These are phyloP conservation scores for Suillus ampliporus DNA, from an alignment of 768 basidiomycete genomes.

Conservation along the genomic window DNA sequence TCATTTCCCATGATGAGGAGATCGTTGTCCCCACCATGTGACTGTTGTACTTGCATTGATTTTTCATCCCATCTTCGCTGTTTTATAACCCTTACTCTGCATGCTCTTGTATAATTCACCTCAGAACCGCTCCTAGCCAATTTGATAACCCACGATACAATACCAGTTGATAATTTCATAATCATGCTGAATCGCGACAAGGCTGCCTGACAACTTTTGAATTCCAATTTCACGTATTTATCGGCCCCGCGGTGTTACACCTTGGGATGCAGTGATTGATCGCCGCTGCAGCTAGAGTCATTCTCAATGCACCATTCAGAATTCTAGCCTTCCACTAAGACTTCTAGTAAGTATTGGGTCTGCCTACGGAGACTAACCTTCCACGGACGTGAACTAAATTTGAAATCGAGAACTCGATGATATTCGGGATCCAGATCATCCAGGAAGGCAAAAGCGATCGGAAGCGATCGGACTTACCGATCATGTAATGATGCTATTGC, in stretches of 20 bases:
- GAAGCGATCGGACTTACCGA: not conserved
- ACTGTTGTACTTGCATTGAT: not conserved
- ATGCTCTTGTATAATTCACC: not conserved
- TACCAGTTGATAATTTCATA: not conserved
- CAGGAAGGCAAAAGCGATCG: too few species aligned
- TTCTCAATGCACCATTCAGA: not conserved
- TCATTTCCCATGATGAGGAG: not conserved
- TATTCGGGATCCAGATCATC: not conserved
- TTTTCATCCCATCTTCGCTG: not conserved
- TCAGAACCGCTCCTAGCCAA: too few species aligned
- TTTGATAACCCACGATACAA: too few species aligned
- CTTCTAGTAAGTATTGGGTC: too few species aligned
- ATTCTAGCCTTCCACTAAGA: not conserved
- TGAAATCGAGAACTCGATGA: not conserved
- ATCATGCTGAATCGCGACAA: not conserved
- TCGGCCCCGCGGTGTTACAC: too few species aligned
- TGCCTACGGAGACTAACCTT: too few species aligned
- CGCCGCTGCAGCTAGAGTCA: not conserved
- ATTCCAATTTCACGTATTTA: too few species aligned
- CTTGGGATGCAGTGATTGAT: not conserved
- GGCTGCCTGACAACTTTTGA: too few species aligned
- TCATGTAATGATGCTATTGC: not conserved
- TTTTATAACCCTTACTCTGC: not conserved
- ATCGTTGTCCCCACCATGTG: not conserved
- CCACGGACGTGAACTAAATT: not conserved